Percentiles rank a stretch among this genome's conserved stretches.
Conservation (phyloP, 2,329 filamentous ascomycete species). For the Botrytis sinoallii region DNA sequence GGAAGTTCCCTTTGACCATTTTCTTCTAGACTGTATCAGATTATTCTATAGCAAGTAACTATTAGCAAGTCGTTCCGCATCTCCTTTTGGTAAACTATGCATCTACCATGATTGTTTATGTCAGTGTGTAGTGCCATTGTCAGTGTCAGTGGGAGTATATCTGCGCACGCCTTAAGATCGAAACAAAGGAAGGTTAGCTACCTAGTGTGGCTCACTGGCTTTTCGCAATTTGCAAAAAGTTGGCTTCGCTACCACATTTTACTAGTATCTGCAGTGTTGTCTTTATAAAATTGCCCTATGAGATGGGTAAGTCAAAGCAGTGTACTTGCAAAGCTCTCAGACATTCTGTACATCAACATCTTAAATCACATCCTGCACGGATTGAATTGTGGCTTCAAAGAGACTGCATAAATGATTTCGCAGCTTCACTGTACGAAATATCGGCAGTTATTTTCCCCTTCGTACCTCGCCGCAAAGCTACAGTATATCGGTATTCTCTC, state of each 20-base stretch:
- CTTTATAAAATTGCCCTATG: neutral
- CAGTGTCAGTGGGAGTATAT: neutral
- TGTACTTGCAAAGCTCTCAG: neutral
- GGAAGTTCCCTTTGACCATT: neutral
- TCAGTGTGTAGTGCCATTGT: constrained; percentile 3
- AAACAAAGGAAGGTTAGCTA: constrained; percentile 6
- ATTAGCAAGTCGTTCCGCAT: neutral
- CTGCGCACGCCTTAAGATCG: neutral
- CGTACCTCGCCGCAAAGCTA: constrained; percentile 8
- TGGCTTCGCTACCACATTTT: neutral
- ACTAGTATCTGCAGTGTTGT: neutral
- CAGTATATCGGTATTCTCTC: neutral
- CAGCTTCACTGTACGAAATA: neutral
- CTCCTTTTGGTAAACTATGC: neutral
- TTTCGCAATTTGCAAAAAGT: neutral
- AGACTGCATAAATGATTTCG: neutral
- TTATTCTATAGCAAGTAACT: neutral
- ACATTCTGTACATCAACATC: constrained; percentile 6
- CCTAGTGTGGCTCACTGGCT: neutral
- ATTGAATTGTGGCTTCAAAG: constrained; percentile 1
- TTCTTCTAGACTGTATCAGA: neutral
- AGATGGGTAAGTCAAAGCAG: neutral
- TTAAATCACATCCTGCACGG: neutral
- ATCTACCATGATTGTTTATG: constrained; percentile 1
- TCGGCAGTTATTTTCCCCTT: neutral